Evolutionary conservation across 2,329 filamentous ascomycete genomes (phyloP), one percentile per base, ranked within the genome.

Genomic region (Aureobasidium sp.): DNA sequence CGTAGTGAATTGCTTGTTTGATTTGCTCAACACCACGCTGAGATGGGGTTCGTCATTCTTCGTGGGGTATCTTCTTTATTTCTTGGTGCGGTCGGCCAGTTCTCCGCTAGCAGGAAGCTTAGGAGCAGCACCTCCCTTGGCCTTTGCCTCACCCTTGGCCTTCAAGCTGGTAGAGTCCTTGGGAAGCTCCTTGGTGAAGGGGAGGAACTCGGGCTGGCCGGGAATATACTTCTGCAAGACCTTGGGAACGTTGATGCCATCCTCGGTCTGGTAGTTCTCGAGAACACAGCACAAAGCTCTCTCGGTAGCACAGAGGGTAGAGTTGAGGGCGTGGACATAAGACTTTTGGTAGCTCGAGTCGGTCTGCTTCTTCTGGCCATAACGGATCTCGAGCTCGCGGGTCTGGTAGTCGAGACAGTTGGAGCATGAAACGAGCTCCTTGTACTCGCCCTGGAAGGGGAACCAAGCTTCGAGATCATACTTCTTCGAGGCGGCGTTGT

Each of bases 351-450:
- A 81, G 67, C 72, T 72, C n/a, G 74, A 75, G 49, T 92, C 90
- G 31, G 87, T 92, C 75, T 89, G 86, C 73, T 87, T 89, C 82
- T 97, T 97, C 64, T 85, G 82, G 52, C 94, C 93, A 70, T 87
- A 96, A 63, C 94, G 85, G 69, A 99, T 96, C 75, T 97, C 93
- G 14, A 99, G 82, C 68, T 91, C 92, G 62, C 94, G 85, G 27
- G 91, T 91, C 80, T 99, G 94, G 80, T 97, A 97, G 74, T 97
- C 93, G 48, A 91, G 96, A 80, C 94, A 99, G 79, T 99, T 99
- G 64, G 91, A 96, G 82, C 92, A 96, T 22, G 90, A 96, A 56
- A 97, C 94, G 31, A 99, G 84, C 78, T 97, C 94, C 66, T 97
- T 97, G 83, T 97, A 99, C 77, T 97, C 94, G 69, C 89, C 89